Percentiles rank a stretch among this genome's conserved stretches.
Evolutionary conservation across 441 rosid genomes (phyloP).

Genomic region (Populus hybrid): DNA sequence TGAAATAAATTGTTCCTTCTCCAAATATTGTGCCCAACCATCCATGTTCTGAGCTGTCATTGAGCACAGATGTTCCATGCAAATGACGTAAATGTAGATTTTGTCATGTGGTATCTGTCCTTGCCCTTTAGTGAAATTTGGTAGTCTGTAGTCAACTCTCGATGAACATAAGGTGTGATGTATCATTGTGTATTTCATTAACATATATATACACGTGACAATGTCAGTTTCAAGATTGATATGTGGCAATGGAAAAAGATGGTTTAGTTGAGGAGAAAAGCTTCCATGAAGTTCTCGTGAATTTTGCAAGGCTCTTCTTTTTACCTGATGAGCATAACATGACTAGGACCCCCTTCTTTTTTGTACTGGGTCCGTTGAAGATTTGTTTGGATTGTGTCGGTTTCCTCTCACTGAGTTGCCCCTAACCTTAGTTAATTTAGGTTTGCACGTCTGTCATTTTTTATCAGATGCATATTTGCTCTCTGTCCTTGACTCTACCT

Average conservation of each 20-base stretch:
- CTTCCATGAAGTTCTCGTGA: not conserved
- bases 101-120: not conserved
- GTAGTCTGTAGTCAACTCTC: not conserved
- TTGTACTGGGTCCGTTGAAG: not conserved
- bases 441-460: too few relatives aligned
- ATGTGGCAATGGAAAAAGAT: not conserved
- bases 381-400: not conserved
- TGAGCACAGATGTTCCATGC: not conserved
- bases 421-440: not conserved
- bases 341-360: not conserved
- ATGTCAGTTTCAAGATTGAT: not conserved
- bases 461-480: too few relatives aligned
- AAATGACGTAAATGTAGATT: not conserved
- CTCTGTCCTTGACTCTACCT: not conserved
- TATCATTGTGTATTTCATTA: not conserved
- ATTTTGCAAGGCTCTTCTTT: not conserved
- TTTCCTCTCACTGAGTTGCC: not conserved
- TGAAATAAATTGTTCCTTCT: not conserved
- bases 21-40: not conserved
- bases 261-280: not conserved
- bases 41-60: slow-evolving; percentile 8
- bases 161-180: not conserved
- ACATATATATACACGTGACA: not conserved
- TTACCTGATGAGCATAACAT: not conserved
- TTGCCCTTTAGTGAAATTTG: not conserved